Evolutionary conservation across 768 basidiomycete genomes (phyloP).

Genomic region (Leccinum subtestaceum): DNA sequence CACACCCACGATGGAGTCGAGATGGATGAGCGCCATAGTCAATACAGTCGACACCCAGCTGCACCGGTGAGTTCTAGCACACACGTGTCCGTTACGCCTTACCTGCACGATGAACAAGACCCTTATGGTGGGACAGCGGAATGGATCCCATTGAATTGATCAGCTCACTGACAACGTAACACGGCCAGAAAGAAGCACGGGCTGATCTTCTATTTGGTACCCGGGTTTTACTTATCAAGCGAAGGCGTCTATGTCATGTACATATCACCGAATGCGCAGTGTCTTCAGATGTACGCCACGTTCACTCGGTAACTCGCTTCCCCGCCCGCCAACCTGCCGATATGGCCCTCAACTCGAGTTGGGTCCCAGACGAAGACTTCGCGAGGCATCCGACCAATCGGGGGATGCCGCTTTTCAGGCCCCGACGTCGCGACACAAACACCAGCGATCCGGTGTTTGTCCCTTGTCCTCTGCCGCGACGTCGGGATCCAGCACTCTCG

Average conservation of each 20-base stretch:
- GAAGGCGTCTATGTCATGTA: not conserved
- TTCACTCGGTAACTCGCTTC: not conserved
- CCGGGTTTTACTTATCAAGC: not conserved
- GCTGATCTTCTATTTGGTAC: not conserved
- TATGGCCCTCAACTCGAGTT: not conserved
- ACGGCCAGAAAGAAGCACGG: not conserved
- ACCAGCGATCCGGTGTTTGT: too few species aligned
- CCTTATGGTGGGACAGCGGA: too few species aligned
- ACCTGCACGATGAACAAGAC: not conserved
- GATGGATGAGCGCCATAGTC: not conserved
- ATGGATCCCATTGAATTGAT: not conserved
- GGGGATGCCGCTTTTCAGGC: too few species aligned
- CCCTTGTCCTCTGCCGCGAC: too few species aligned
- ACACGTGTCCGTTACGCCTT: not conserved
- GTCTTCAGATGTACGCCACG: not conserved
- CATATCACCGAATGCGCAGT: not conserved
- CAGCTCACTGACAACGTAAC: not conserved
- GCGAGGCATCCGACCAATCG: too few species aligned
- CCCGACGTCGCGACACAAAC: too few species aligned
- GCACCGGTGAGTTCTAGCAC: not conserved
- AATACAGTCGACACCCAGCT: not conserved
- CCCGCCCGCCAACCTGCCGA: not conserved
- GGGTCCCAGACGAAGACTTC: not conserved
- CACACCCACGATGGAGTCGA: not conserved
- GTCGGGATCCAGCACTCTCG: too few species aligned